Evolutionary conservation across 1,284 basidiomycete species (phyloP).

Genomic region (Tremellales sp.): DNA sequence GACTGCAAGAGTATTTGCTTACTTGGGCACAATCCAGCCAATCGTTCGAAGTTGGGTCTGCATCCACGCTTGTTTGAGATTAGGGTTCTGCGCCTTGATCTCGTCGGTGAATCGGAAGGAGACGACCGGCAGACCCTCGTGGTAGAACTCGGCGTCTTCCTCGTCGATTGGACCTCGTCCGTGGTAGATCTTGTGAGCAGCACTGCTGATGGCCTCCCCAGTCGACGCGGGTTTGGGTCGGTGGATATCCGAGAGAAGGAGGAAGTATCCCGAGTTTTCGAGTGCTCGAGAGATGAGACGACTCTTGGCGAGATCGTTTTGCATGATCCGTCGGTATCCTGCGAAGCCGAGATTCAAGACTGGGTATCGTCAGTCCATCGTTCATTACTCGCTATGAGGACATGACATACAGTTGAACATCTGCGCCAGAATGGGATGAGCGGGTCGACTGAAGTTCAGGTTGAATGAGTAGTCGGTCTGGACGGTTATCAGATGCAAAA

Average conservation of each 20-base stretch:
- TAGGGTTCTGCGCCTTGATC: constrained; percentile 65
- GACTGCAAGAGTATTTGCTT: constrained; percentile 10
- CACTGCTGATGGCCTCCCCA: constrained; percentile 11
- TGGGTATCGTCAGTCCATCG: constrained; percentile 8
- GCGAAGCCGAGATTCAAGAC: constrained; percentile 72
- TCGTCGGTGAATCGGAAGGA: constrained; percentile 83
- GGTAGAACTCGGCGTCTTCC: constrained; percentile 34
- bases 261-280: constrained; percentile 73
- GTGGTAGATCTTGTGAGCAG: constrained; percentile 20
- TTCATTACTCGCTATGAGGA: neutral
- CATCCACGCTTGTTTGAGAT: constrained; percentile 82
- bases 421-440: constrained; percentile 80
- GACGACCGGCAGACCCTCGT: constrained; percentile 76
- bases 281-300: constrained; percentile 80
- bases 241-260: constrained; percentile 53
- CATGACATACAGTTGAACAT: constrained; percentile 69
- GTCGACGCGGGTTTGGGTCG: constrained; percentile 28
- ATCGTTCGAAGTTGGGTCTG: constrained; percentile 54
- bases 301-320: constrained; percentile 74
- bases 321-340: constrained; percentile 70
- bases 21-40: constrained; percentile 71
- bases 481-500: neutral
- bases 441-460: constrained; percentile 83
- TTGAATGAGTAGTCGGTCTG: constrained; percentile 70
- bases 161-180: constrained; percentile 16